Base-by-base conservation (phyloP, 768 basidiomycete species). In the Amanita molliuscula region DNA sequence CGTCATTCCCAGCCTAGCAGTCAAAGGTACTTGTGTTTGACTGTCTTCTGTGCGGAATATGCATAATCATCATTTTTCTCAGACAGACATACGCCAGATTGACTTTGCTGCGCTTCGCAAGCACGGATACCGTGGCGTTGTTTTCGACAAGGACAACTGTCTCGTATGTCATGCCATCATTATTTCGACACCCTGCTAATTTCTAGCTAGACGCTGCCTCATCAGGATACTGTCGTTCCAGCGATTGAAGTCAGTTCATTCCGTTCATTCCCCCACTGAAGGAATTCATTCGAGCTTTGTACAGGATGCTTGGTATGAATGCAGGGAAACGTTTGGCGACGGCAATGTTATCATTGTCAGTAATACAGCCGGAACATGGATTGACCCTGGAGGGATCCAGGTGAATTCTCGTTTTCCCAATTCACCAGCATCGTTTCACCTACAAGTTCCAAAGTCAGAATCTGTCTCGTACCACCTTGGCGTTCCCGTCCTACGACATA, bases 71-170 rank as follows among this genome's bases (percentile, higher is more conserved):
- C 44, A 61, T 54, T 46, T 54, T 47, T 58, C 66, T 55, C 69
- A 83, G 82, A 62, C 74, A 88, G 89, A 89, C 62, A 89, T 94
- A 58, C 86, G 88, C 72, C 75, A 84, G 55, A 73, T 94, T 58
- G 79, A 94, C 65, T 92, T 90, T 71, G 56, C 57, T 7, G 80
- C 80, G 33, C 70, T 98, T 34, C 76, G 76, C 50, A 71, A 72
- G 50, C 79, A 82, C 6, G 92, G 94, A 4, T 93, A 90, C 62
- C 78, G 81, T 41, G 92, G 88, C n/a, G 88, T 85, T 3, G 81
- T 99, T 1, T 86, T 98, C 56, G 95, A 98, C 75, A 97, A 98
- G 67, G 95, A 99, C 61, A 98, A 99, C 58, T 98, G 95, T 61
- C 67, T 98, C 56, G 95, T 90, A 55, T 25, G 84, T 68, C 36